phyloP scores from a whole-genome alignment of 1,284 basidiomycete genomes.

The Naganishia cerealis region DNA sequence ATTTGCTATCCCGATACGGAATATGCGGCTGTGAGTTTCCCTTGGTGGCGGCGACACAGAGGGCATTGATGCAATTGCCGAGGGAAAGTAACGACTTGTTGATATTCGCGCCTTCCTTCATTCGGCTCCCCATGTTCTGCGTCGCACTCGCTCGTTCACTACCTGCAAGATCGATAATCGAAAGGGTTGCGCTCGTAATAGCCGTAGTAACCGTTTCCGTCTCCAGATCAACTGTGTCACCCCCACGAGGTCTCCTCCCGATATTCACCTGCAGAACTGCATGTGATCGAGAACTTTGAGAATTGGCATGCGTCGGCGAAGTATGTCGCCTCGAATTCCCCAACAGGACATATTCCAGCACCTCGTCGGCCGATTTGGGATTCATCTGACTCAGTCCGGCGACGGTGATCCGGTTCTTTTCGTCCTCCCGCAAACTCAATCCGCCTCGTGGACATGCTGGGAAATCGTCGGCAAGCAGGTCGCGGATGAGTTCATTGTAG shows the following conservation, averaged over 20 bases:
- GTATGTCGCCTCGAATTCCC: slow-evolving; percentile 86
- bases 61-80: slow-evolving; percentile 93
- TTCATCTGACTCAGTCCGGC: slow-evolving; percentile 75
- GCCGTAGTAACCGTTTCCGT: slow-evolving; percentile 62
- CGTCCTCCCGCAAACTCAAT: slow-evolving; percentile 88
- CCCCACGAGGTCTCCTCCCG: slow-evolving; percentile 65
- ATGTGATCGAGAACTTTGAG: slow-evolving; percentile 90
- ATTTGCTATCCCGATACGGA: slow-evolving; percentile 93
- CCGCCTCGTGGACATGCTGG: slow-evolving; percentile 68
- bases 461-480: slow-evolving; percentile 74
- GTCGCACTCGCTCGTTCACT: slow-evolving; percentile 93
- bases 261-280: slow-evolving; percentile 93
- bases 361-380: slow-evolving; percentile 80
- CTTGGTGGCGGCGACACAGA: slow-evolving; percentile 76
- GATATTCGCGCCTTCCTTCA: slow-evolving; percentile 96
- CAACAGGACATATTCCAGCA: slow-evolving; percentile 82
- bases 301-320: slow-evolving; percentile 89
- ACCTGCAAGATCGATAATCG: slow-evolving; percentile 93
- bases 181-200: slow-evolving; percentile 80
- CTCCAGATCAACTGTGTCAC: slow-evolving; percentile 48
- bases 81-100: slow-evolving; percentile 94
- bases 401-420: slow-evolving; percentile 74
- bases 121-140: slow-evolving; percentile 91
- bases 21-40: slow-evolving; percentile 66
- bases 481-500: slow-evolving; percentile 97